Percentiles rank a stretch among this genome's conserved stretches.
phyloP scores from a whole-genome alignment of 148 eudicot species.

The Vaccinium myrtillus region DNA sequence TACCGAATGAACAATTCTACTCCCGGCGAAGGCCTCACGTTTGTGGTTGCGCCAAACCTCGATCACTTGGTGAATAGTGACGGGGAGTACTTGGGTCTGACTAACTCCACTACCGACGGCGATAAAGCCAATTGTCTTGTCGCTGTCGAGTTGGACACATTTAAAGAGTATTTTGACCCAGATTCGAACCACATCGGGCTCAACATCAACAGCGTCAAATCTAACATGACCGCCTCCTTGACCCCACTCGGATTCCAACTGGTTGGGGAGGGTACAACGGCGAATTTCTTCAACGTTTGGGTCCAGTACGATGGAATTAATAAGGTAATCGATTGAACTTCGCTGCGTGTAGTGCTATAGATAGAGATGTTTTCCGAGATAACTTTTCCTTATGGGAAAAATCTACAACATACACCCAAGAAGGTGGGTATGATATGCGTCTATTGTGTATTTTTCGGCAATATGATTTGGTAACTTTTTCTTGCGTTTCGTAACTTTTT shows the following conservation, averaged over 20 bases:
- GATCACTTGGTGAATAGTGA: conserved; percentile 36
- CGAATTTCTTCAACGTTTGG: conserved; percentile 65
- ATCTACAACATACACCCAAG: no score
- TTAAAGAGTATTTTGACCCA: conserved; percentile 53
- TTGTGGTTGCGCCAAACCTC: conserved; percentile 48
- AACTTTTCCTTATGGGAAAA: no score
- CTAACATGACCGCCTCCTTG: conserved; percentile 31
- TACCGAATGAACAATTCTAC: conserved; percentile 13
- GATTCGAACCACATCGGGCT: conserved; percentile 73
- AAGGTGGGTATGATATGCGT: no score
- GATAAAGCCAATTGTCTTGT: conserved; percentile 31
- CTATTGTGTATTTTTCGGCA: no score
- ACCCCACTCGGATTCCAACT: conserved; percentile 39
- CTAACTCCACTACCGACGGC: conserved; percentile 60
- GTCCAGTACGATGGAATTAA: conserved; percentile 56
- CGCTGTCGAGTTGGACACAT: conserved; percentile 77
- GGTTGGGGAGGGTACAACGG: conserved; percentile 20
- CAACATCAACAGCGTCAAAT: conserved; percentile 49
- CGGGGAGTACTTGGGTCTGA: conserved; percentile 60
- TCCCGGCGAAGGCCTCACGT: conserved; percentile 66
- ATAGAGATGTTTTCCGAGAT: no score
- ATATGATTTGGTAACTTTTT: no score
- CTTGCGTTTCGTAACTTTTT: no score
- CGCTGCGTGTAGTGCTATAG: no score
- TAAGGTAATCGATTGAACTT: conserved; percentile 6